Conservation (phyloP, 2,329 filamentous ascomycete genomes). For the Talaromyces sp. region DNA sequence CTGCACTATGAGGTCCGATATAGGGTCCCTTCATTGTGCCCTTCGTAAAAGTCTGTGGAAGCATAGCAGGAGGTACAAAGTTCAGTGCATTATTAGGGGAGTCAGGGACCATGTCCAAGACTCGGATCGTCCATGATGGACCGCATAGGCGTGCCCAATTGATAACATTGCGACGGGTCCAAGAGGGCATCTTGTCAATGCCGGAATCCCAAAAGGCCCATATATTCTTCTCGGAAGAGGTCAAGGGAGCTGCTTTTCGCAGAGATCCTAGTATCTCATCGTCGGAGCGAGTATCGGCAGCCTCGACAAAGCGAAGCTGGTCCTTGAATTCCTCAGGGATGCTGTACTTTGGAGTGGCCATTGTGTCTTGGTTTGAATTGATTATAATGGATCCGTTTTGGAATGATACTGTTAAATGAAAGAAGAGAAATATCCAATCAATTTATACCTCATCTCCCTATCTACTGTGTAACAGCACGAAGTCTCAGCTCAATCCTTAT, state of each 20-base stretch:
- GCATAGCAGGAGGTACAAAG: conserved; percentile 34
- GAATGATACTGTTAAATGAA: background rate
- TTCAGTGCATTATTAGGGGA: conserved; percentile 41
- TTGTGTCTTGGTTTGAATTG: background rate
- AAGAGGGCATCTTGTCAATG: conserved; percentile 34
- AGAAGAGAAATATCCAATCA: background rate
- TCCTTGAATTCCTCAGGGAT: conserved; percentile 13
- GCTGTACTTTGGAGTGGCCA: conserved; percentile 3
- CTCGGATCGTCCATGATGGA: conserved; percentile 40
- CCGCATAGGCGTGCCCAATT: conserved; percentile 41
- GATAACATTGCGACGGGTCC: conserved; percentile 42
- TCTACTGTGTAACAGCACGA: background rate
- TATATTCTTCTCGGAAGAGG: conserved; percentile 37
- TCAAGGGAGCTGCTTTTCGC: conserved; percentile 24
- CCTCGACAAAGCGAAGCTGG: conserved; percentile 10
- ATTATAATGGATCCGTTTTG: too few relatives aligned
- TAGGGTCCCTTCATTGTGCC: conserved; percentile 45
- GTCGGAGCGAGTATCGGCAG: conserved; percentile 6
- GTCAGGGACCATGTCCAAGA: conserved; percentile 37
- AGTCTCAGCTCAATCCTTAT: background rate
- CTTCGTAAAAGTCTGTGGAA: conserved; percentile 43
- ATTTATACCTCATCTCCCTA: background rate
- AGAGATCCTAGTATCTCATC: conserved; percentile 22
- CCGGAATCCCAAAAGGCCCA: conserved; percentile 43
- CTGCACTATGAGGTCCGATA: conserved; percentile 46